phyloP scores from a whole-genome alignment of 345 rosid genomes.

The Citrus reticulata region DNA sequence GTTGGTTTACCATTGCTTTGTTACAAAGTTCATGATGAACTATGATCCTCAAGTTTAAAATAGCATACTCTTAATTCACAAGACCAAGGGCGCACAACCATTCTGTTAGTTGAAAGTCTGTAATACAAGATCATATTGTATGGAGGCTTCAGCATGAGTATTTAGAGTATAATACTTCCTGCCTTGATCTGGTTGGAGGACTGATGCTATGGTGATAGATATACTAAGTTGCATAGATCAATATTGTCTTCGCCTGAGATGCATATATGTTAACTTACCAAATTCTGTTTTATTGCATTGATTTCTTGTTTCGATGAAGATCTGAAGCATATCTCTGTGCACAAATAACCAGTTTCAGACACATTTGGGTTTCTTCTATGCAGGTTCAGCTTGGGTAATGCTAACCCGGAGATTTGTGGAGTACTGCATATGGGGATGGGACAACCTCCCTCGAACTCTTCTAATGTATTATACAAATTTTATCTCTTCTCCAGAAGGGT shows the following conservation, averaged over 20 bases:
- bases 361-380: constrained; percentile 2
- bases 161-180: neutral
- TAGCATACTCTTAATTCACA: neutral
- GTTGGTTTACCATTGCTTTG: neutral
- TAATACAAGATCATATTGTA: neutral
- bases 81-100: neutral
- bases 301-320: neutral
- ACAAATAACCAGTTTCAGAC: neutral
- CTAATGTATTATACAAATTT: constrained; percentile 86
- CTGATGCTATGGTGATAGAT: neutral
- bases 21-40: neutral
- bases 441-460: constrained; percentile 74
- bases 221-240: neutral
- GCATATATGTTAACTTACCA: neutral
- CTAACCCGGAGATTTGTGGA: constrained; percentile 66
- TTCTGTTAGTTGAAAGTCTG: neutral
- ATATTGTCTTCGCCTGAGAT: neutral
- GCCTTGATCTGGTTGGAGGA: neutral
- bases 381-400: constrained; percentile 94
- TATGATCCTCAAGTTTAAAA: neutral
- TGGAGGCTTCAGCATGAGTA: neutral
- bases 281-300: neutral
- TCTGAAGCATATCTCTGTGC: neutral
- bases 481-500: constrained; percentile 94
- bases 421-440: constrained; percentile 92